Evolutionary conservation across 2,329 filamentous ascomycete species (phyloP).

Genomic region (Pseudocercospora eumusae): DNA sequence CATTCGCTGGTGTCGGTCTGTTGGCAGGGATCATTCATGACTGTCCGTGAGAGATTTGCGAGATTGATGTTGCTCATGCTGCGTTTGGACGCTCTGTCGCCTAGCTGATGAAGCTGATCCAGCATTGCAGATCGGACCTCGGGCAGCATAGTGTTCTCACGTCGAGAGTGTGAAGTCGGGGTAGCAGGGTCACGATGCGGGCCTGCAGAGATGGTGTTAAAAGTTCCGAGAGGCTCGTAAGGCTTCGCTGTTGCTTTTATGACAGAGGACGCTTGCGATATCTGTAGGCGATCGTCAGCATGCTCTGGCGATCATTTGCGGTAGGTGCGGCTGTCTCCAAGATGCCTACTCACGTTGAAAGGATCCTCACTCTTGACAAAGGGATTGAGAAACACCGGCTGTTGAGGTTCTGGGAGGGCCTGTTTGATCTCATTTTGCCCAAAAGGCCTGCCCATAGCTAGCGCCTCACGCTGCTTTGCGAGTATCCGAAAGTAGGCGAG

Average conservation of each 20-base stretch:
- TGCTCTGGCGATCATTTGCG: background rate
- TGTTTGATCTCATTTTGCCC: slow-evolving; percentile 38
- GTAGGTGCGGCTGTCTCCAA: background rate
- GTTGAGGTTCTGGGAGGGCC: slow-evolving; percentile 30
- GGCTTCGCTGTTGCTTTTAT: slow-evolving; percentile 8
- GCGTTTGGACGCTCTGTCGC: slow-evolving; percentile 33
- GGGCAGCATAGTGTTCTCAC: slow-evolving; percentile 6
- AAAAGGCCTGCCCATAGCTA: slow-evolving; percentile 35
- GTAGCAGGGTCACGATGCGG: background rate
- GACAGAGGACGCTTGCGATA: slow-evolving; percentile 3
- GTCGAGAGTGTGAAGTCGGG: background rate
- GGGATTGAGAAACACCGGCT: background rate
- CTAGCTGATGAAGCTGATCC: slow-evolving; percentile 36
- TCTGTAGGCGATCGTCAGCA: background rate
- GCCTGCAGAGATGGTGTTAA: background rate
- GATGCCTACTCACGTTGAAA: background rate
- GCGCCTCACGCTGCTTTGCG: slow-evolving; percentile 44
- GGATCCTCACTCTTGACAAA: slow-evolving; percentile 11
- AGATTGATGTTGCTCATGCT: slow-evolving; percentile 31
- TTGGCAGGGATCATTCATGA: slow-evolving; percentile 39
- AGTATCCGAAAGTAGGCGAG: slow-evolving; percentile 48
- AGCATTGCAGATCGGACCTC: slow-evolving; percentile 30
- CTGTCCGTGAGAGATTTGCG: slow-evolving; percentile 32
- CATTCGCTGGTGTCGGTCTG: background rate
- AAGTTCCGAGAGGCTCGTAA: background rate